Evolutionary conservation across 2,329 filamentous ascomycete species (phyloP).

Genomic region (Diatrype stigma): DNA sequence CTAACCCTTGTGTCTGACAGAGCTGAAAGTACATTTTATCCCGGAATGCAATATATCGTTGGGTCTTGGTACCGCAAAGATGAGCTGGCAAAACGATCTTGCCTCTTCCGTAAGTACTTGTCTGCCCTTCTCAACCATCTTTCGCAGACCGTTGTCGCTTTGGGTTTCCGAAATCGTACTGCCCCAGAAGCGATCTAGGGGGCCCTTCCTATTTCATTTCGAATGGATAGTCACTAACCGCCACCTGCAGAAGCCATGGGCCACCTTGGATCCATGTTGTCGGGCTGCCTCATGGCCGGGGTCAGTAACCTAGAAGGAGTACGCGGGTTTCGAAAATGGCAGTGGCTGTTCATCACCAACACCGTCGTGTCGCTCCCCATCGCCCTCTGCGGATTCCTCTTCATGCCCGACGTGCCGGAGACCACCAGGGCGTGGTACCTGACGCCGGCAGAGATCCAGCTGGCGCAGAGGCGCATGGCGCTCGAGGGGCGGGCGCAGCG

Average conservation of each 20-base stretch:
- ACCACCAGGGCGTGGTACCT: slow-evolving; percentile 36
- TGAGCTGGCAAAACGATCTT: slow-evolving; percentile 43
- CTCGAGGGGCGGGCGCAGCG: slow-evolving; percentile 42
- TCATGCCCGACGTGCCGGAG: slow-evolving; percentile 39
- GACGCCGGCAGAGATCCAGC: slow-evolving; percentile 30
- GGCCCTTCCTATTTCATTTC: too few species aligned
- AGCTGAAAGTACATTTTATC: slow-evolving; percentile 25
- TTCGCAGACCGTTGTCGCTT: too few species aligned
- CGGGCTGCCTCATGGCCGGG: slow-evolving; percentile 51
- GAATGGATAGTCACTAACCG: too few species aligned
- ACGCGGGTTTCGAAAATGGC: slow-evolving; percentile 49
- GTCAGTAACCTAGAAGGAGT: slow-evolving; percentile 45
- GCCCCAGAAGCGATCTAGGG: too few species aligned
- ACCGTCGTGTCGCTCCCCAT: slow-evolving; percentile 50
- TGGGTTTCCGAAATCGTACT: too few species aligned
- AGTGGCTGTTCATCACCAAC: slow-evolving; percentile 52
- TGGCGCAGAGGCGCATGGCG: slow-evolving; percentile 36
- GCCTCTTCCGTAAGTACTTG: slow-evolving; percentile 25
- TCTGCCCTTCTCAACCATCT: background rate
- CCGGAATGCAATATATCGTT: slow-evolving; percentile 32
- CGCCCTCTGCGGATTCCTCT: slow-evolving; percentile 42
- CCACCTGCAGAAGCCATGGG: slow-evolving; percentile 17
- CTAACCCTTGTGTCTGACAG: background rate
- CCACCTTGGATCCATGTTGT: slow-evolving; percentile 33
- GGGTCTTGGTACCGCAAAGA: slow-evolving; percentile 34